phyloP scores from a whole-genome alignment of 352 stramenopile species.

The Pythium monospermum region DNA sequence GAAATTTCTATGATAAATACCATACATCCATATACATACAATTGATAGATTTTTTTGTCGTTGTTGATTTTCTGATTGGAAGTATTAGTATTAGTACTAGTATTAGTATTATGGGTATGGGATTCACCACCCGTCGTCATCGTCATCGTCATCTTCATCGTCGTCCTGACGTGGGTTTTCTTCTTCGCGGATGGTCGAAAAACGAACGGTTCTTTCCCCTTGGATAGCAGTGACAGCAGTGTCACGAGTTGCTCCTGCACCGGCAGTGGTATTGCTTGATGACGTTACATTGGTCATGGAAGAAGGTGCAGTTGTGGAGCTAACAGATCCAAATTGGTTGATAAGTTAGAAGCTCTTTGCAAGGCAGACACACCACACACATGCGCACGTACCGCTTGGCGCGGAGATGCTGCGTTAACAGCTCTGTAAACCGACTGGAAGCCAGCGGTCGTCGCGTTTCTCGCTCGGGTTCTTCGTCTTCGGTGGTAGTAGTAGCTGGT shows the following conservation, averaged over 20 bases:
- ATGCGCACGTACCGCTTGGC: conserved; percentile 5
- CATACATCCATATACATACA: not conserved
- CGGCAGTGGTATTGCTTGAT: no score
- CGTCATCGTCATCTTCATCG: conserved; percentile 12
- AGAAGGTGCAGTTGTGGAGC: not conserved
- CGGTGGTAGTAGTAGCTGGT: not conserved
- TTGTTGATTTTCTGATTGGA: not conserved
- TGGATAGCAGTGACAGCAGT: no score
- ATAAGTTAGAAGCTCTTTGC: not conserved
- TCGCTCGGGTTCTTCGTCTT: not conserved
- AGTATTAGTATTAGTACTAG: no score
- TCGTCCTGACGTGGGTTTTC: no score
- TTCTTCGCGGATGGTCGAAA: conserved; percentile 12
- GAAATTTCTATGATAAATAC: not conserved
- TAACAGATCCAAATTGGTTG: not conserved
- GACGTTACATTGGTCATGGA: not conserved
- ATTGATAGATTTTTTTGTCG: not conserved
- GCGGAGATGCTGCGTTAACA: conserved; percentile 26
- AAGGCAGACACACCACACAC: not conserved
- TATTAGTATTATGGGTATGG: no score
- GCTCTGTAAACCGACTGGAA: conserved; percentile 23
- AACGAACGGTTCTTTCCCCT: conserved; percentile 4
- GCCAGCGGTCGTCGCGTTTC: conserved; percentile 1
- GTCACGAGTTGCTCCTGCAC: no score
- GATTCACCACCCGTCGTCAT: conserved; percentile 9